phyloP scores from a whole-genome alignment of 768 basidiomycete species.

The Vishniacozyma victoriae region DNA sequence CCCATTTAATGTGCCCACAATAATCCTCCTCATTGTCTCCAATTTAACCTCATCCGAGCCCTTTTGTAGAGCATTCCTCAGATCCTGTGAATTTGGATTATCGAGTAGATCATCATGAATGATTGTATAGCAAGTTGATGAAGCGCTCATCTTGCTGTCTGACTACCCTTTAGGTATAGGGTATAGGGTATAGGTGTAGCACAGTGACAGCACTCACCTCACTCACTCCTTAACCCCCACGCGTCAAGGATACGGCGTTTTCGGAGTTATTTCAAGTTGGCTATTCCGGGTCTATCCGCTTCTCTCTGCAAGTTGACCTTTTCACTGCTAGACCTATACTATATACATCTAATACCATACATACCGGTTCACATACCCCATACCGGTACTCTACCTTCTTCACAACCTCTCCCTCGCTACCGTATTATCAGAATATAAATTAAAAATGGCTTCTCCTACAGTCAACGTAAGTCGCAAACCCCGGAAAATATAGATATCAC shows the following conservation, averaged over 20 bases:
- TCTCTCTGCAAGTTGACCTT: not conserved
- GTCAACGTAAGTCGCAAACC: conserved; percentile 23
- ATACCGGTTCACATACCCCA: not conserved
- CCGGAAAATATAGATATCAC: not conserved
- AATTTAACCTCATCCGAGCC: conserved; percentile 94
- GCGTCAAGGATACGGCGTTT: too few species aligned
- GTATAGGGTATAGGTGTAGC: not conserved
- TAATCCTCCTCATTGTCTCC: conserved; percentile 90
- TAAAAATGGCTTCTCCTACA: conserved; percentile 33
- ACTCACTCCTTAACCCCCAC: too few species aligned
- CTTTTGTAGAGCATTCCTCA: conserved; percentile 79
- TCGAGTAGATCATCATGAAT: conserved; percentile 45
- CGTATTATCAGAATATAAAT: too few species aligned
- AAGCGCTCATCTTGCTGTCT: conserved; percentile 40
- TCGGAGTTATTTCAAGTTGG: not conserved
- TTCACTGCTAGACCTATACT: not conserved
- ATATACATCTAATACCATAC: too few species aligned
- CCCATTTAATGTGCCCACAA: conserved; percentile 88
- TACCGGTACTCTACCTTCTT: not conserved
- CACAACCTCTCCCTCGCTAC: not conserved
- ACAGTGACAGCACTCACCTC: not conserved
- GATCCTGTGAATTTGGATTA: conserved; percentile 71
- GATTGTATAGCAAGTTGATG: conserved; percentile 45
- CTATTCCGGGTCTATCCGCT: not conserved
- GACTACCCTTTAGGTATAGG: not conserved